Percentiles rank a stretch among this genome's conserved stretches.
These are phyloP conservation scores for Alternaria novae-zelandiae DNA, from an alignment of 2,329 filamentous ascomycete genomes.

Conservation along the genomic window DNA sequence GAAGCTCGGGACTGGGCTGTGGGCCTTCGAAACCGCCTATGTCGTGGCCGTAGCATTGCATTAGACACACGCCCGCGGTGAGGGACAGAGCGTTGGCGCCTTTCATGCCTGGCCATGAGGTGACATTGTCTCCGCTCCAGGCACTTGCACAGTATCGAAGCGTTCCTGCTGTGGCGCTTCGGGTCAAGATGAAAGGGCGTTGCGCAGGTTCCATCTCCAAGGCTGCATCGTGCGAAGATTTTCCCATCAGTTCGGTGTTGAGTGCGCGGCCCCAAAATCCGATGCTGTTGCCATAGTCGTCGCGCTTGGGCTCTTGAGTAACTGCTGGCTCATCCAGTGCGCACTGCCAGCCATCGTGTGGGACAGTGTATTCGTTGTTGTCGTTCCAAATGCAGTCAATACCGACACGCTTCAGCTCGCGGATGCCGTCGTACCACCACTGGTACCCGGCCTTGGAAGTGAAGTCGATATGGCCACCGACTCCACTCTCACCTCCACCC, in stretches of 20 bases:
- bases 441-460: slow-evolving; percentile 70
- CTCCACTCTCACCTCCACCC: slow-evolving; percentile 71
- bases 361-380: slow-evolving; percentile 76
- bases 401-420: slow-evolving; percentile 65
- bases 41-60: slow-evolving; percentile 75
- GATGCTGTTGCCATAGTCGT: slow-evolving; percentile 55
- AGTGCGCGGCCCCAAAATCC: slow-evolving; percentile 73
- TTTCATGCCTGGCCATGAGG: slow-evolving; percentile 75
- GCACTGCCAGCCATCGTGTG: slow-evolving; percentile 69
- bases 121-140: slow-evolving; percentile 78
- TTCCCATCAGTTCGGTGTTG: slow-evolving; percentile 74
- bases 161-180: slow-evolving; percentile 73
- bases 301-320: slow-evolving; percentile 36
- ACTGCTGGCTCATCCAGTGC: slow-evolving; percentile 57
- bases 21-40: slow-evolving; percentile 79
- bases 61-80: slow-evolving; percentile 70
- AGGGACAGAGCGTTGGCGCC: slow-evolving; percentile 73
- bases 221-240: slow-evolving; percentile 72
- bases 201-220: slow-evolving; percentile 63
- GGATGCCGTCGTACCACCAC: slow-evolving; percentile 75
- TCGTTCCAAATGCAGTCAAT: slow-evolving; percentile 82
- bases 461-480: slow-evolving; percentile 76
- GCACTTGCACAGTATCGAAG: slow-evolving; percentile 73
- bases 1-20: slow-evolving; percentile 72
- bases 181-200: slow-evolving; percentile 72